Evolutionary conservation across 2,329 filamentous ascomycete genomes (phyloP), one percentile per base, ranked within the genome.

Genomic region (Achaetomium macrosporum): DNA sequence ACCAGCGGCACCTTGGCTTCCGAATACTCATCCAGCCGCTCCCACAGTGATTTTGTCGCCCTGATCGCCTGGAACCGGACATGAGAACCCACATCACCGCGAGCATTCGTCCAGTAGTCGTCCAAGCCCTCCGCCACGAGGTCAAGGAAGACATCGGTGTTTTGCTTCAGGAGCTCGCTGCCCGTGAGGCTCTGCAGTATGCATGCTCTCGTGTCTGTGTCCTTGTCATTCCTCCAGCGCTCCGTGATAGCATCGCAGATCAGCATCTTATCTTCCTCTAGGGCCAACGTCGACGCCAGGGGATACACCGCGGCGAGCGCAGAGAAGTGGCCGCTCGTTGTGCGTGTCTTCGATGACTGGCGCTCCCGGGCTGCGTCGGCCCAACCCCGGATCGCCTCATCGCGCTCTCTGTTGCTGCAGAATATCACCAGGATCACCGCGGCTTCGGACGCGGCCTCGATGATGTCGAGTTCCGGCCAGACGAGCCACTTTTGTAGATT

Each of bases 81-180:
- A 48, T 91, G 81, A 0, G 91, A 95, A 5, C 93, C 93, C 45
- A 97, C 79, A 64, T 99, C 93, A 15, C 93, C 93, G 52, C 90
- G 78, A 13, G 91, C 85, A 59, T 89, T 92, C 3, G 89, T 91
- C 0, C 89, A 95, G 64, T 97, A 97, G 66, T 99, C 91, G 59
- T 92, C 86, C 29, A 99, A 70, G 0, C 85, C 82, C 39, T 78
- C 77, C 0, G 68, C 64, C 9, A 86, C 67, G 1, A 82, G 57
- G 0, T 63, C 61, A 1, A 79, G 55, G 53, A 83, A 77, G 2
- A 63, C 60, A 5, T 61, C 57, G 3, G 71, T 65, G 40, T 72
- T 69, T 29, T 72, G 64, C 36, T 63, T 66, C 4, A 82, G 65
- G 5, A 78, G 65, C 6, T 69, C 68, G 52, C 74, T 77, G 33